Conservation (phyloP, 352 stramenopile species). For the Globisporangium middletonii region DNA sequence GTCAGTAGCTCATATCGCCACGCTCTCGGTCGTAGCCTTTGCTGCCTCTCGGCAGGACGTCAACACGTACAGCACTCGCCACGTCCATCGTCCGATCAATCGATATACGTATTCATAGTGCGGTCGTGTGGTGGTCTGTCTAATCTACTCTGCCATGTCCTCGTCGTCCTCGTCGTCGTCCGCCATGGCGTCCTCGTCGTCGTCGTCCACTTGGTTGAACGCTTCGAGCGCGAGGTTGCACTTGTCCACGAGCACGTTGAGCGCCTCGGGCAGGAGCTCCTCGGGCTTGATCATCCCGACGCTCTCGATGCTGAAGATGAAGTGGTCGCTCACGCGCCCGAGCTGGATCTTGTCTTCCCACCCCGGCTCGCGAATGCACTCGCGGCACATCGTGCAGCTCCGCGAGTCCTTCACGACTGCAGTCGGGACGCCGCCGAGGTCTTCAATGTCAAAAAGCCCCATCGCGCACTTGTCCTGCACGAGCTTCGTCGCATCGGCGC, state of each 20-base stretch:
- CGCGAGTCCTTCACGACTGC: slow-evolving; percentile 82
- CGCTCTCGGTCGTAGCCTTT: no score
- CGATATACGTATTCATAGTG: slow-evolving; percentile 24
- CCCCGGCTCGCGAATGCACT: slow-evolving; percentile 91
- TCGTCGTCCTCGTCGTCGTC: slow-evolving; percentile 42
- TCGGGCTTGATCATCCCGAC: slow-evolving; percentile 85
- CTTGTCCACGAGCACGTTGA: slow-evolving; percentile 78
- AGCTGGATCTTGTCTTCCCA: slow-evolving; percentile 90
- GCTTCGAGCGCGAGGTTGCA: slow-evolving; percentile 81
- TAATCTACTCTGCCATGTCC: slow-evolving; percentile 28
- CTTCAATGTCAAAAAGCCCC: slow-evolving; percentile 90
- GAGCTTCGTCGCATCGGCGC: slow-evolving; percentile 52
- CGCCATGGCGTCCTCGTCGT: slow-evolving; percentile 40
- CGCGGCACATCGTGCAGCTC: slow-evolving; percentile 95
- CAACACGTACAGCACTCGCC: no score
- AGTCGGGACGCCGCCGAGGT: slow-evolving; percentile 63
- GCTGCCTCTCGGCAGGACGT: no score
- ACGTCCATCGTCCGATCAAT: slow-evolving; percentile 4
- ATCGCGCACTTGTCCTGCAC: slow-evolving; percentile 67
- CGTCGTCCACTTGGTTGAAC: slow-evolving; percentile 50
- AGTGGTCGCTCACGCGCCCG: slow-evolving; percentile 92
- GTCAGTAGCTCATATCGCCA: no score
- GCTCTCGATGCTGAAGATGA: slow-evolving; percentile 92
- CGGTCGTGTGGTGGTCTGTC: slow-evolving; percentile 2
- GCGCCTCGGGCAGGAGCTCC: slow-evolving; percentile 69